phyloP scores from a whole-genome alignment of 2,329 filamentous ascomycete species.

The Ceratocystis smalleyi region DNA sequence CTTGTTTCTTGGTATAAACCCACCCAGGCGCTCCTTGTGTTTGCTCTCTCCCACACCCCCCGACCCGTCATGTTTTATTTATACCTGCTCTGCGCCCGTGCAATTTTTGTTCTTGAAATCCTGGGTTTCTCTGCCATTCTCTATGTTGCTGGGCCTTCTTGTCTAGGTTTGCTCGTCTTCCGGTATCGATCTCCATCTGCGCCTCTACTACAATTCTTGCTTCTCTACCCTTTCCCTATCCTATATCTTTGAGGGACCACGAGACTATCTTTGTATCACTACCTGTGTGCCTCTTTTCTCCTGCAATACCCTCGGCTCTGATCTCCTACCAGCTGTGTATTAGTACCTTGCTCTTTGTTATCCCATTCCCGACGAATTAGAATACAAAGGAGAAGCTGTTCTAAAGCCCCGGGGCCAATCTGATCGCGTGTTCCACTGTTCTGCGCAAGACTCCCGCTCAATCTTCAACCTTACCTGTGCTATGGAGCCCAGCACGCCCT shows the following conservation, averaged over 20 bases:
- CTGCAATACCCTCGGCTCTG: slow-evolving; percentile 3
- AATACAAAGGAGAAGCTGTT: not conserved
- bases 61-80: slow-evolving; percentile 12
- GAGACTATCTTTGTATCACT: not conserved
- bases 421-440: not conserved
- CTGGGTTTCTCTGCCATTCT: not conserved
- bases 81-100: not conserved
- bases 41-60: not conserved
- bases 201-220: not conserved
- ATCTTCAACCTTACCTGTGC: not conserved
- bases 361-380: not conserved
- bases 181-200: not conserved
- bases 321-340: not conserved
- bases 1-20: not conserved
- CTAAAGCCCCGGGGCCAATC: not conserved
- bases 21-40: not conserved
- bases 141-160: not conserved
- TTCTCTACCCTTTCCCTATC: not conserved
- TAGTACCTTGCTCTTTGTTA: slow-evolving; percentile 3
- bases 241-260: not conserved
- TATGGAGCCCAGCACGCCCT: slow-evolving; percentile 13
- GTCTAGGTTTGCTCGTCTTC: not conserved
- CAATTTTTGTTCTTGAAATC: not conserved
- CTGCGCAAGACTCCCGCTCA: not conserved
- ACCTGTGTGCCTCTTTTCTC: not conserved